Conservation (phyloP, 352 stramenopile species). For the Phytophthora melonis region DNA sequence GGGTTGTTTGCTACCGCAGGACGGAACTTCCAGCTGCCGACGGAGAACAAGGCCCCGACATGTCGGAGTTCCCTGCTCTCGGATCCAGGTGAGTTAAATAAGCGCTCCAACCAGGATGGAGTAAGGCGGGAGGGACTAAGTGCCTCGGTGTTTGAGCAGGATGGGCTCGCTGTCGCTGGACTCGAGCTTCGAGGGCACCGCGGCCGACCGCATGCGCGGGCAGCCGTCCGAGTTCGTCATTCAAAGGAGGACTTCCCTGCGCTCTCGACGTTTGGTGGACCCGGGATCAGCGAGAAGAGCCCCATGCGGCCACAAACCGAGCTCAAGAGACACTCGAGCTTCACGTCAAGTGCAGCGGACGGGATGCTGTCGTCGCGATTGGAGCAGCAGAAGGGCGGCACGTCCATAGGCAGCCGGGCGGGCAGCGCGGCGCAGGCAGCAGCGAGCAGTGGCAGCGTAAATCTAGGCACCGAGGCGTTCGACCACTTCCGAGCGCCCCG, state of each 20-base stretch:
- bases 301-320: slow-evolving; percentile 51
- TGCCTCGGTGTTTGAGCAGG: slow-evolving; percentile 35
- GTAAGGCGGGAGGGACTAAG: not conserved
- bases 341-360: slow-evolving; percentile 73
- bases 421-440: slow-evolving; percentile 18
- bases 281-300: slow-evolving; percentile 59
- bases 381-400: slow-evolving; percentile 52
- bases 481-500: slow-evolving; percentile 58
- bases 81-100: slow-evolving; percentile 49
- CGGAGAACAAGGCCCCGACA: slow-evolving; percentile 83
- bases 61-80: slow-evolving; percentile 87
- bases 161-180: slow-evolving; percentile 73
- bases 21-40: slow-evolving; percentile 56
- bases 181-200: slow-evolving; percentile 45
- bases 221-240: slow-evolving; percentile 86
- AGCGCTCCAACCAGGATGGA: not conserved
- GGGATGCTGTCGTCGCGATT: slow-evolving; percentile 61
- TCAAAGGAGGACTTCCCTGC: slow-evolving; percentile 90
- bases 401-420: slow-evolving; percentile 67
- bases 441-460: slow-evolving; percentile 45
- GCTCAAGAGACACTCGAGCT: slow-evolving; percentile 76
- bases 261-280: slow-evolving; percentile 72
- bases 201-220: slow-evolving; percentile 47
- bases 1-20: slow-evolving; percentile 49
- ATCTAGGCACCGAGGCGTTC: slow-evolving; percentile 68